Base-by-base conservation (phyloP, 1,284 basidiomycete species). In the Ustilago nuda region DNA sequence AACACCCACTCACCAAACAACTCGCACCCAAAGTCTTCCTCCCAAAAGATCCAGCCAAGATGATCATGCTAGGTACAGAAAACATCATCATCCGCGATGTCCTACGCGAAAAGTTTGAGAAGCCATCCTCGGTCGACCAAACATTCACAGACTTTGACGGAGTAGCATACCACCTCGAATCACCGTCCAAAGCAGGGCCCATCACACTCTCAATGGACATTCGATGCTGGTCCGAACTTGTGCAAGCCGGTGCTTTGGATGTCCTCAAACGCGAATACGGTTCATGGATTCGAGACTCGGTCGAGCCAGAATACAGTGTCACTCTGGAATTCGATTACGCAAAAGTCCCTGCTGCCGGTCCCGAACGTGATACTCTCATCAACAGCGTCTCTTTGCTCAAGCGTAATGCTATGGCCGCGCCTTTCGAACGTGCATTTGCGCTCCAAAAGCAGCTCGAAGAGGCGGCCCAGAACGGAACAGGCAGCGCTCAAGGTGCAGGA, bases 81-180 rank as follows among this genome's bases (percentile, higher is more conserved):
- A 85, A 85, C 88, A 91, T 93, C 80, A 94, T 98, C 87, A 96
- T 99, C 81, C 91, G 93, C 84, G 93, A 92, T 57, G 94, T 95
- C 51, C 88, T 99, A 70, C 89, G 90, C n/a, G 94, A 98, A 85
- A 95, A 96, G 87, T 91, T 93, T 76, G 87, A 88, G 79, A 95
- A 93, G 95, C 94, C 95, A 15, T 90, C 92, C 4, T 91, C 93
- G 23, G 89, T 97, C 70, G 97, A 99, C 87, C 92, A 98, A 69
- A 91, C 93, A 70, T 98, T 99, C 81, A 95, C 98, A 62, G 96
- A 99, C 88, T 99, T 95, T 84, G 97, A 99, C 87, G 93, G 94
- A 57, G 95, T 99, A 59, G 91, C 94, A 55, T 99, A 98, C 88
- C 95, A 93, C 86, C 87, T 99, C 60, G 91, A 93, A 48, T 91